Percentiles rank a stretch among this genome's conserved stretches.
Conservation (phyloP, 2,329 filamentous ascomycete species). For the Fusarium tuaranense region DNA sequence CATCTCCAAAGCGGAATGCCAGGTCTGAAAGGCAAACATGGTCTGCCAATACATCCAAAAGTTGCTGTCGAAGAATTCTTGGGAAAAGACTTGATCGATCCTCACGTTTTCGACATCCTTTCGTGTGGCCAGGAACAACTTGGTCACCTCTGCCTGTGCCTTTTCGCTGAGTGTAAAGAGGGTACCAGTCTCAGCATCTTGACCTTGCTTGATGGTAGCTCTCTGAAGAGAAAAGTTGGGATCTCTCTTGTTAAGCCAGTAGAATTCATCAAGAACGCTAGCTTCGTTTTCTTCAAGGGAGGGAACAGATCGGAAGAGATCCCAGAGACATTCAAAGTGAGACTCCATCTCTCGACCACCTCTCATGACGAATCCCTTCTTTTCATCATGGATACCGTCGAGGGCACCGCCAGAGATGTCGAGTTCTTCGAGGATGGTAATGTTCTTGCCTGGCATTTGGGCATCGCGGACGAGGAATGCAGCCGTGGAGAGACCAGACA, state of each 20-base stretch:
- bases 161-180: conserved; percentile 44
- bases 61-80: conserved; percentile 28
- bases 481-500: conserved; percentile 24
- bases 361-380: conserved; percentile 45
- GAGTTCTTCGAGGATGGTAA: conserved; percentile 28
- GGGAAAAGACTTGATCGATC: conserved; percentile 17
- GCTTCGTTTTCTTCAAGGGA: conserved; percentile 44
- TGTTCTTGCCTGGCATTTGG: conserved; percentile 28
- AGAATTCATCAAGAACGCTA: conserved; percentile 48
- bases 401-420: conserved; percentile 21
- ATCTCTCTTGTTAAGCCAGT: conserved; percentile 45
- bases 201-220: conserved; percentile 44
- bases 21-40: conserved; percentile 32
- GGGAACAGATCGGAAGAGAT: conserved; percentile 46
- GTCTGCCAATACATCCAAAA: conserved; percentile 34
- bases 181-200: conserved; percentile 40
- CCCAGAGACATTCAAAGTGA: conserved; percentile 45
- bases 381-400: conserved; percentile 21
- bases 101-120: conserved; percentile 20
- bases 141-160: conserved; percentile 38
- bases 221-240: conserved; percentile 43
- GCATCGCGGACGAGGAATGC: conserved; percentile 30
- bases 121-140: conserved; percentile 28
- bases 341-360: conserved; percentile 43
- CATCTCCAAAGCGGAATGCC: conserved; percentile 29